phyloP scores from a whole-genome alignment of 2,329 filamentous ascomycete species.

The Arthroderma sp. region DNA sequence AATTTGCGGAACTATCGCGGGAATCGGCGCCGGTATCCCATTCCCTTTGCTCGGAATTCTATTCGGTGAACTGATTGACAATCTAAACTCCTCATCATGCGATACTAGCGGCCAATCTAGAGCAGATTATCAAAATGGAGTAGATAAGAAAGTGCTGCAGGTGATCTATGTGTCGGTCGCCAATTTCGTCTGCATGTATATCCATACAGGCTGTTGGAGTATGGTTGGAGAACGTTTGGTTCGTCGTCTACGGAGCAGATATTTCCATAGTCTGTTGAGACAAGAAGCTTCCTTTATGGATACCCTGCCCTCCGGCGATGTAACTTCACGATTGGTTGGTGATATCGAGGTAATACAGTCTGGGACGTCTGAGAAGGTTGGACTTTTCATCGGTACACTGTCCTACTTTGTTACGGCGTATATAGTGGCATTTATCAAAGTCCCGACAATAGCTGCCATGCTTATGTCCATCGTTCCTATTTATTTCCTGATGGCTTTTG shows the following conservation, averaged over 20 bases:
- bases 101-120: background rate
- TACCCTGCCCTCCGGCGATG: slow-evolving; percentile 47
- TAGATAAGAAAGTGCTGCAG: slow-evolving; percentile 46
- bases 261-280: slow-evolving; percentile 44
- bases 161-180: slow-evolving; percentile 52
- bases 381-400: slow-evolving; percentile 47
- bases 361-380: slow-evolving; percentile 59
- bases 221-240: slow-evolving; percentile 51
- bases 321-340: slow-evolving; percentile 49
- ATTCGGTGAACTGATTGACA: slow-evolving; percentile 28
- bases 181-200: slow-evolving; percentile 51
- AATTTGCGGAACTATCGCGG: slow-evolving; percentile 17
- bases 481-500: slow-evolving; percentile 45
- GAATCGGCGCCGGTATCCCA: slow-evolving; percentile 25
- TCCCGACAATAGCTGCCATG: slow-evolving; percentile 49
- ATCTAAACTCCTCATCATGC: slow-evolving; percentile 19
- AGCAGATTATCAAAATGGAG: slow-evolving; percentile 21
- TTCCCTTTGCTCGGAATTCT: slow-evolving; percentile 28
- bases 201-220: slow-evolving; percentile 51
- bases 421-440: slow-evolving; percentile 52
- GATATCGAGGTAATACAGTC: slow-evolving; percentile 55
- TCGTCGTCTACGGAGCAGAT: slow-evolving; percentile 48
- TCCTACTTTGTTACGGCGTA: slow-evolving; percentile 57
- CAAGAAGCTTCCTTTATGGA: slow-evolving; percentile 55
- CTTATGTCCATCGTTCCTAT: slow-evolving; percentile 50